phyloP scores from a whole-genome alignment of 768 basidiomycete species.

The Boletus reticulatus region DNA sequence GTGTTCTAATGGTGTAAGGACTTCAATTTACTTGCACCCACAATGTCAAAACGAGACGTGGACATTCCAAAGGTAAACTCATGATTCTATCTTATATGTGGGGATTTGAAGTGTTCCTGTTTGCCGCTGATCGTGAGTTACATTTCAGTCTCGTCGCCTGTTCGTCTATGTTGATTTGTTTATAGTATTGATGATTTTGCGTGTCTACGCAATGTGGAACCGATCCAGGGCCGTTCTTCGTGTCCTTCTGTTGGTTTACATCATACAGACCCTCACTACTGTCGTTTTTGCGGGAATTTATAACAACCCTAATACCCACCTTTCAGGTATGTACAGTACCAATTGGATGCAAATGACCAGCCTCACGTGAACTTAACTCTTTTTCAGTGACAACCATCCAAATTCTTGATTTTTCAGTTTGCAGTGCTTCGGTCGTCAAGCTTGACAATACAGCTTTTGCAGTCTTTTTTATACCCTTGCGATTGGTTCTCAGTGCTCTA shows the following conservation, averaged over 20 bases:
- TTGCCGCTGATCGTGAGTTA: background rate
- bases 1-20: background rate
- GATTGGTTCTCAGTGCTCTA: background rate
- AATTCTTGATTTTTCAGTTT: background rate
- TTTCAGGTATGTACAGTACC: background rate
- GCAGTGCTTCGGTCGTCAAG: fast-evolving
- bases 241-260: background rate
- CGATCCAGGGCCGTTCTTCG: background rate
- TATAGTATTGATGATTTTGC: background rate
- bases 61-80: background rate
- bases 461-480: background rate
- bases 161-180: background rate
- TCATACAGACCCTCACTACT: background rate
- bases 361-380: too few relatives aligned
- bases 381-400: background rate
- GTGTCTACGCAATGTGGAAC: background rate
- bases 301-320: background rate
- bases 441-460: fast-evolving
- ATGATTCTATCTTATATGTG: background rate
- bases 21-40: too few relatives aligned
- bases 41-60: background rate
- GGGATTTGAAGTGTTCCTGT: background rate
- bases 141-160: background rate
- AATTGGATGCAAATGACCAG: background rate
- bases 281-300: background rate